Evolutionary conservation across 345 rosid species (phyloP), one percentile per base, ranked within the genome.

Genomic region (Noccaea bulbosa): DNA sequence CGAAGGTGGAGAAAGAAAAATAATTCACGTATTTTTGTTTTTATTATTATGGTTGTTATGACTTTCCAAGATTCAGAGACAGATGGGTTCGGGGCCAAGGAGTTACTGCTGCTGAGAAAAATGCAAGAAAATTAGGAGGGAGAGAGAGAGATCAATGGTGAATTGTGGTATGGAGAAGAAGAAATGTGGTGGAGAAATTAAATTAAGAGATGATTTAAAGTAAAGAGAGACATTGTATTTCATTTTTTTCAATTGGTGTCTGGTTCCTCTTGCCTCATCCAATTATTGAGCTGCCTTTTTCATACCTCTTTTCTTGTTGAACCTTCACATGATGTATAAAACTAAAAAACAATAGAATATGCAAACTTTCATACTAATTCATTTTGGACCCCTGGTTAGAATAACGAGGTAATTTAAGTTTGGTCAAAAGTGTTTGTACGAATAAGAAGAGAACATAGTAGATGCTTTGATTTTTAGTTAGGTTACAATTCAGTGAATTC

Each of bases 41-140:
- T 52, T 63, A 45, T 65, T 71, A 30, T 62, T 11, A 7, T 41
- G 6, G 32, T 62, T 47, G 20, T 39, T 66, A 65, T 66, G 59
- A 32, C 51, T 37, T 65, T 73, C 12, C 38, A 35, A 59, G 38
- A 67, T 67, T 52, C 51, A 73, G 70, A 67, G 61, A 68, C 73
- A 68, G 78, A 43, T 60, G 27, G 64, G 46, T 61, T 73, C 30
- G 67, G 78, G 78, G 65, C 78, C 74, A 38, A 51, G 57, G 70
- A 61, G 70, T 67, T 75, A 68, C 73, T 75, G 64, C 68, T 60
- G 6, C 3, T 62, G 30, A 16, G 55, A 52, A 74, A 74, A 73
- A 38, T 62, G 65, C 32, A 12, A 55, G 45, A 34, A 37, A 16
- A 5, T 10, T 48, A 61, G 57, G 37, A 62, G 5, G 22, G 17